phyloP scores from a whole-genome alignment of 1,284 basidiomycete genomes.

The Leucoagaricus sp. region DNA sequence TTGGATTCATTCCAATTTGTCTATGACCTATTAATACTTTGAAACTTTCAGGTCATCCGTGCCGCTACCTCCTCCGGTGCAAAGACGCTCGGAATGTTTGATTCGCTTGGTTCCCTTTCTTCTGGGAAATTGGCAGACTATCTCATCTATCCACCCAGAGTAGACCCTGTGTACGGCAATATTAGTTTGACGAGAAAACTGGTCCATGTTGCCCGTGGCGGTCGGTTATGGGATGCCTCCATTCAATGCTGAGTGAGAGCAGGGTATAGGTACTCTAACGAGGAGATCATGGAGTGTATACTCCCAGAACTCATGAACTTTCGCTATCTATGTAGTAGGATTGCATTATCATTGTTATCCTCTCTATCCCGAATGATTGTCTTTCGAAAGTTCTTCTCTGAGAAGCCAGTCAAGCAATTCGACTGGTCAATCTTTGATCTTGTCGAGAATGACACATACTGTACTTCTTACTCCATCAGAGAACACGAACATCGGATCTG shows the following conservation, averaged over 20 bases:
- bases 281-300: no score
- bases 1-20: neutral
- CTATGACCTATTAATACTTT: neutral
- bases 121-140: slow-evolving; percentile 70
- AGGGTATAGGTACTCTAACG: neutral
- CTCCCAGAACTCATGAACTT: no score
- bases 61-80: slow-evolving; percentile 70
- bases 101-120: slow-evolving; percentile 62
- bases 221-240: slow-evolving; percentile 66
- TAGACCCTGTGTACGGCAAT: slow-evolving; percentile 55
- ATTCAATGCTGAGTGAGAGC: slow-evolving; percentile 54
- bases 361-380: no score
- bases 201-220: slow-evolving; percentile 58
- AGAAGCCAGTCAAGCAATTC: no score
- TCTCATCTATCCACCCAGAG: slow-evolving; percentile 57
- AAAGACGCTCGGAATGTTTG: slow-evolving; percentile 58
- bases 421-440: no score
- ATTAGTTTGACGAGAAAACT: slow-evolving; percentile 52
- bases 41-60: slow-evolving; percentile 51
- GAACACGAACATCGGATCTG: neutral
- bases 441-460: no score
- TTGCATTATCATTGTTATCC: no score
- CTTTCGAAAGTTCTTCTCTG: no score
- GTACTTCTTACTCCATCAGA: no score
- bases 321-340: no score